phyloP scores from a whole-genome alignment of 2,329 filamentous ascomycete genomes.

The Plectosphaerella sp. region DNA sequence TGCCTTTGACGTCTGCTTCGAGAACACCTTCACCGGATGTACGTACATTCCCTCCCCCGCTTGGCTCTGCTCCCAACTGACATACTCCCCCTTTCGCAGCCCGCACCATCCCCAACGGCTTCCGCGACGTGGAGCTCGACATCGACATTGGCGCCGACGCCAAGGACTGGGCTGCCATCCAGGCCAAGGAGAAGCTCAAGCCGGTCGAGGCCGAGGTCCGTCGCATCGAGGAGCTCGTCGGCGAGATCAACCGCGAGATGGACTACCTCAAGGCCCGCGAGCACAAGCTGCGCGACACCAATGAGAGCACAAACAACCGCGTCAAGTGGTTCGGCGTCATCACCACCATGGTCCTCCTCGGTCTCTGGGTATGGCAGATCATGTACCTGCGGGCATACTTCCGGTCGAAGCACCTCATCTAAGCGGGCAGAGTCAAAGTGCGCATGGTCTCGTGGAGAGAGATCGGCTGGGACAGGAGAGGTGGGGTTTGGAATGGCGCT shows the following conservation, averaged over 20 bases:
- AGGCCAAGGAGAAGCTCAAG: constrained; percentile 95
- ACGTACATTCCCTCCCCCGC: constrained; percentile 29
- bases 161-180: constrained; percentile 96
- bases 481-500: too few species aligned
- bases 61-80: not conserved
- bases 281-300: constrained; percentile 95
- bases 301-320: constrained; percentile 97
- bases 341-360: constrained; percentile 87
- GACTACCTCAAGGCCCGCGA: constrained; percentile 87
- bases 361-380: constrained; percentile 93
- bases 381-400: constrained; percentile 98
- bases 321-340: constrained; percentile 98
- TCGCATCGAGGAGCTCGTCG: constrained; percentile 84
- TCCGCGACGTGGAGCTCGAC: constrained; percentile 81
- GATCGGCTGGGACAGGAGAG: too few species aligned
- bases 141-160: constrained; percentile 96
- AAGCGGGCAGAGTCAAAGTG: not conserved
- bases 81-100: constrained; percentile 18
- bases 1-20: constrained; percentile 94
- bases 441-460: too few species aligned
- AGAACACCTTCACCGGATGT: constrained; percentile 74
- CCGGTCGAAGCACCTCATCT: constrained; percentile 43
- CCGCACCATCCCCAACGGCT: constrained; percentile 40
- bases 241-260: constrained; percentile 90
- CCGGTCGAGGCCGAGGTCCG: constrained; percentile 92